Base-by-base conservation (phyloP, 1,284 basidiomycete genomes). In the Melampsora americana region DNA sequence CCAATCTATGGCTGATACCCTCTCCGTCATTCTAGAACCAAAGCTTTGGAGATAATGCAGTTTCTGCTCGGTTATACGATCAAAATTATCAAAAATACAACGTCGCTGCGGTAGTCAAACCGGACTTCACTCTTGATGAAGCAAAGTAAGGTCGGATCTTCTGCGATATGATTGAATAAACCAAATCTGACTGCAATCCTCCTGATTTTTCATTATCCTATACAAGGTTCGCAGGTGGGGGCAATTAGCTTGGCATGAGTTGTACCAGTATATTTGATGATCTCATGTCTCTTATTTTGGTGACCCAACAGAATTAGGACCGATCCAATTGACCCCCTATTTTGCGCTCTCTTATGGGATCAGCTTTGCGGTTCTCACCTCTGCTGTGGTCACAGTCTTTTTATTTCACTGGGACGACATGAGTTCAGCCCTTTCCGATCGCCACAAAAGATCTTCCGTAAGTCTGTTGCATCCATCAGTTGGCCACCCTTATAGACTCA, bases 391-490 rank as follows among this genome's bases (percentile, higher is more conserved):
- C 32, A 67, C 72, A 5, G 72, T 75, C n/a, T 67, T 75, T 35
- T 35, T 75, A n/a, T 75, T 75, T 28, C 72, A 75, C 44, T 75
- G 62, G 42, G 66, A 75, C 16, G 72, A 75, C 59, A 61, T 75
- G 42, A 66, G 66, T 30, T 39, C 65, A 1, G 72, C 65, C 9
- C 35, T 59, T 66, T 59, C 65, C 44, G 53, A 56, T 20, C 65
- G 72, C 39, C 48, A 67, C 39, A 28, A 66, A 32, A 42, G 20
- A 48, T 66, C 72, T 50, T 59, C 48, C 9, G 72, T 75, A 20
- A 39, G 72, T 75, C 50, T 4, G 6, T 56, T 11, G 0, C 61
- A 26, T 28, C 26, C 11, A 9, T 53, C 32, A 2, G 28, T 26
- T 56, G 46, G 2, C 50, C 18, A 23, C 7, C n/a, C 66, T 20